A percentile compares a stretch with the other conserved stretches of the same genome.
phyloP scores from a whole-genome alignment of 352 stramenopile genomes.

The Phytophthora tubulina region DNA sequence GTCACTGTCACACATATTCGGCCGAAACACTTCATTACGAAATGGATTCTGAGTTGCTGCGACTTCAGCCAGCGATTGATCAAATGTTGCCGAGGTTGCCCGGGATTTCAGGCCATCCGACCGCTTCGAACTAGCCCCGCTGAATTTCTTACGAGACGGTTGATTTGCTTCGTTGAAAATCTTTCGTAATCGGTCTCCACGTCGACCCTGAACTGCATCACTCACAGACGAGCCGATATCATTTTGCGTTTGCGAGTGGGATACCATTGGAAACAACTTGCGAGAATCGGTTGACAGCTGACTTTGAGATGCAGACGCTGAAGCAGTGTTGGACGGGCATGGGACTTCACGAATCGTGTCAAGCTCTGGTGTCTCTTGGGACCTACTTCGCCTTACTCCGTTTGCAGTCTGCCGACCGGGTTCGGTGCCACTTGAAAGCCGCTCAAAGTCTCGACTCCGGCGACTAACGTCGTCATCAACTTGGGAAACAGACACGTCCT shows the following conservation, averaged over 20 bases:
- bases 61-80: conserved; percentile 34
- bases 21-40: conserved; percentile 16
- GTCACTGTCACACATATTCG: conserved; percentile 3
- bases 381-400: conserved; percentile 30
- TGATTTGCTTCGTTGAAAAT: neutral
- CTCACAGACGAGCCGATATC: neutral
- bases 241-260: conserved; percentile 1
- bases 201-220: conserved; percentile 1
- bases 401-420: conserved; percentile 19
- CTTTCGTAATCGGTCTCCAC: neutral
- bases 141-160: conserved; percentile 8
- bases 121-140: conserved; percentile 8
- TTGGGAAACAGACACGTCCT: conserved; percentile 48
- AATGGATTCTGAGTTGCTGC: conserved; percentile 34
- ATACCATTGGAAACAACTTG: neutral
- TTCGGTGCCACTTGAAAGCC: conserved; percentile 31
- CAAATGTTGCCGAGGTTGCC: conserved; percentile 19
- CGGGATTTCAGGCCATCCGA: conserved; percentile 17
- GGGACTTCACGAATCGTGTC: conserved; percentile 51
- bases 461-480: conserved; percentile 44
- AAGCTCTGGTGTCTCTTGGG: conserved; percentile 44
- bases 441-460: conserved; percentile 36
- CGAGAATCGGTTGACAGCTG: conserved; percentile 12
- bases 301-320: conserved; percentile 20
- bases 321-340: conserved; percentile 26